Evolutionary conservation across 192 early-diverging fungal species (phyloP).

Genomic region (Mortierella hygrophila): DNA sequence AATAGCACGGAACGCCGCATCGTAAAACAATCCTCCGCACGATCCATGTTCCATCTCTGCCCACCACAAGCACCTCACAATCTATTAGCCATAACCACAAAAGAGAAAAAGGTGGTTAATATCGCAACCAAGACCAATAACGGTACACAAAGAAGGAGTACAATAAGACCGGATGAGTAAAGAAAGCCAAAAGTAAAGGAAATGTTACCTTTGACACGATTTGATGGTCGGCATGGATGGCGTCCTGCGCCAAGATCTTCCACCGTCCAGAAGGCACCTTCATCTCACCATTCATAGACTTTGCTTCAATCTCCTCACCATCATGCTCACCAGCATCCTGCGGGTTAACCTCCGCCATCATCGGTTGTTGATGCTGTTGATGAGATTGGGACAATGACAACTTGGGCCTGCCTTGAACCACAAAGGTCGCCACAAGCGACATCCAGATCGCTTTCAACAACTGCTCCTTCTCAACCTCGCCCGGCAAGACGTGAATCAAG

Average conservation of each 20-base stretch:
- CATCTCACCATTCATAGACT: not conserved
- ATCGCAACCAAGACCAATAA: not conserved
- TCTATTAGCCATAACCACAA: slow-evolving; percentile 10
- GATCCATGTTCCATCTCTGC: slow-evolving; percentile 38
- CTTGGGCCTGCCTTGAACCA: slow-evolving; percentile 43
- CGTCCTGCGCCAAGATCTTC: slow-evolving; percentile 18
- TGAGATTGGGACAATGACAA: slow-evolving; percentile 7
- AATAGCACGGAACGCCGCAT: slow-evolving; percentile 35
- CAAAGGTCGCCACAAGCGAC: slow-evolving; percentile 48
- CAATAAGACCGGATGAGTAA: no score
- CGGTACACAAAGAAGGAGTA: no score
- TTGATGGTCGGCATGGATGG: slow-evolving; percentile 47
- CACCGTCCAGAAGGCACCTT: slow-evolving; percentile 14
- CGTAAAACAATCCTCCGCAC: slow-evolving; percentile 34
- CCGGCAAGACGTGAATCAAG: slow-evolving; percentile 27
- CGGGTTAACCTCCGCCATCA: slow-evolving; percentile 12
- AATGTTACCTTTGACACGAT: slow-evolving; percentile 44
- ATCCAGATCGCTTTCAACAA: slow-evolving; percentile 50
- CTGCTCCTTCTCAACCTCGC: slow-evolving; percentile 25
- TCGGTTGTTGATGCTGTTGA: not conserved
- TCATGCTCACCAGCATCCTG: slow-evolving; percentile 7
- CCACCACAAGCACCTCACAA: slow-evolving; percentile 40
- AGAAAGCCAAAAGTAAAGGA: not conserved
- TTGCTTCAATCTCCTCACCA: not conserved
- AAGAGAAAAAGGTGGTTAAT: not conserved